Base-by-base conservation (phyloP, 768 basidiomycete genomes). In the Collybia sordida region DNA sequence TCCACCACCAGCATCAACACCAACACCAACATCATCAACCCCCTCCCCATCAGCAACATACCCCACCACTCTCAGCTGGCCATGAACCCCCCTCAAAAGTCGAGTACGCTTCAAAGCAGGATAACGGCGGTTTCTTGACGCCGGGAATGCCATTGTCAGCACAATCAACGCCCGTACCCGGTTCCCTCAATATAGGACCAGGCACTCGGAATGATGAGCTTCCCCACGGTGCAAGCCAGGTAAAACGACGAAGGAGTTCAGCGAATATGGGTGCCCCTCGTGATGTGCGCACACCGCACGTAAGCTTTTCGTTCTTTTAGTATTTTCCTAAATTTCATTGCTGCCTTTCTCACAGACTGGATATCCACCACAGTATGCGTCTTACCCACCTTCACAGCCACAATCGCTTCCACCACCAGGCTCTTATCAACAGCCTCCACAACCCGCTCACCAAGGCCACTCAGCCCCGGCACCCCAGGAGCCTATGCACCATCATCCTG, bases 271-370 rank as follows among this genome's bases (percentile, higher is more conserved):
- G 53, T 40, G 52, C 59, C 39, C 63, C 74, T 68, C 80, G 69
- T 69, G 74, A 80, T 55, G 67, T 64, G 48, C 79, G 79, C 55
- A 66, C 72, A 38, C 64, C 73, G 63, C 78, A 81, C 71, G 80
- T 82, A 75, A 71, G 72, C 66, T 15, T 54, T 14, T 6, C 42
- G 43, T 45, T 56, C 35, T 21, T 47, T 41, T 19, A 40, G 48
- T 38, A 49, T 45, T 43, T 53, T 49, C 47, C 38, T 39, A 47
- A 11, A 35, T 37, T 52, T 54, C 21, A 17, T 50, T 38, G 31
- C 14, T 14, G 31, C 31, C 28, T 34, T 46, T 37, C 18, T 49
- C 40, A 50, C 58, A 72, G 71, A 54, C 67, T 45, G 46, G 71
- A 22, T 79, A 76, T 59, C 57, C 71, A 12, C 68, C 74, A 11